Evolutionary conservation across 129 eudicot species (phyloP).

Genomic region (Heracleum sosnowskyi): DNA sequence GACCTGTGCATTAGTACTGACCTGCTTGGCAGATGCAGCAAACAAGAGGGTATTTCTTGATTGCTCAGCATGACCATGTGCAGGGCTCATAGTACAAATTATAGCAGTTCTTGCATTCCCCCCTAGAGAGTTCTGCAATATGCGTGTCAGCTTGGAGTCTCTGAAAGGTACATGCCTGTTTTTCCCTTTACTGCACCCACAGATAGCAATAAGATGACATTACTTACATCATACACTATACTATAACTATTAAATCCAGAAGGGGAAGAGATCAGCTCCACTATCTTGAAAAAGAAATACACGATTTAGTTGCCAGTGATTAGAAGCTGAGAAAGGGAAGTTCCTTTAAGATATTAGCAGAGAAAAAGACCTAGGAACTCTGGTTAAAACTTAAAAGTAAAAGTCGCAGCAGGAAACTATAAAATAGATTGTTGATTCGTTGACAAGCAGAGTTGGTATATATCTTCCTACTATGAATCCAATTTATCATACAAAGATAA

Average conservation of each 20-base stretch:
- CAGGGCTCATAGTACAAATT: conserved; percentile 84
- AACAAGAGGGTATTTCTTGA: conserved; percentile 86
- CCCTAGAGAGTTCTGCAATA: conserved; percentile 85
- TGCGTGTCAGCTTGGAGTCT: conserved; percentile 93
- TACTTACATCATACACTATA: neutral
- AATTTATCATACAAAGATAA: neutral
- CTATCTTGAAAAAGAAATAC: neutral
- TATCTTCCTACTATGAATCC: neutral
- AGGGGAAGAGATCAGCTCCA: neutral
- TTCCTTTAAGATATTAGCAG: neutral
- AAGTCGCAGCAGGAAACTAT: neutral
- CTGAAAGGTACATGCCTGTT: conserved; percentile 69
- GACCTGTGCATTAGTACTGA: conserved; percentile 71
- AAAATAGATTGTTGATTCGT: neutral
- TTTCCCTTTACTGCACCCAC: conserved; percentile 57
- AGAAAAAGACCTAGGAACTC: neutral
- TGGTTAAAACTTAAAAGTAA: neutral
- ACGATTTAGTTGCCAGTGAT: neutral
- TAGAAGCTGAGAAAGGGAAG: neutral
- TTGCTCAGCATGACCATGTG: conserved; percentile 79
- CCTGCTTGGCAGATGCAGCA: conserved; percentile 82
- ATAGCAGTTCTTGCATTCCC: conserved; percentile 93
- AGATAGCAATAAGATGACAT: neutral
- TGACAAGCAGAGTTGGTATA: neutral
- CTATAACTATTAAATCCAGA: neutral